Evolutionary conservation across 208 protist species (phyloP), one percentile per base, ranked within the genome.

Genomic region (Trypanosomatidae sp.): DNA sequence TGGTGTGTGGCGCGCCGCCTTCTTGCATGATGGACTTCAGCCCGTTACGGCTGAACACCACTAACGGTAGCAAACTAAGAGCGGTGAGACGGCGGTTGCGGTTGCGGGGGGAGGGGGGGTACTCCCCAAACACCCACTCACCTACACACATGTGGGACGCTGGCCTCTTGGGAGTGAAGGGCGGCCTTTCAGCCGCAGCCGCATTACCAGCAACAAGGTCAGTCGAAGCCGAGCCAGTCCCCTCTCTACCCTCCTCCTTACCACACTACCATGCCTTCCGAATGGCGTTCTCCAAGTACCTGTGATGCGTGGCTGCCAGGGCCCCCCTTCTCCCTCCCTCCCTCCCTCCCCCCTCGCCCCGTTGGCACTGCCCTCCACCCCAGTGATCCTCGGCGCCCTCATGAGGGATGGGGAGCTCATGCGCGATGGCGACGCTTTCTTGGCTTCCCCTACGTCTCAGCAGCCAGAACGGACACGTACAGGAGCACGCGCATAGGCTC

Each of bases 1-100:
- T 17, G 77, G 77, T 8, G 71, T 93, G 17, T 95, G 88, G 87
- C 86, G 88, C 22, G 66, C 66, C 28, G 88, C 88, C 5, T 84
- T 93, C 69, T 52, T 89, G 1, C 30, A 19, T 17, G 77, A 74
- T 44, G 80, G 81, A 3, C 74, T 86, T 28, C 36, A 68, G 46
- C 33, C 41, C 22, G 39, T 49, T 56, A 22, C 15, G 56, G 39
- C 8, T n/a, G 65, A 13, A n/a, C 30, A 33, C 13, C 22, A 25
- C 22, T 55, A 55, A 55, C 10, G 3, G 22, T 10, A n/a, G 17
- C 50, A 25, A 22, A 9, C 25, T 25, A 13, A 1, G 25, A 3
- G 53, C 25, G 25, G 52, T 58, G 52, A 28, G 52, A 30, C 15
- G 52, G 52, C 52, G 52, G 12, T n/a, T 19, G 15, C 13, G 13